Base-by-base conservation (phyloP, 2,329 filamentous ascomycete species). In the Penicillium sp. region DNA sequence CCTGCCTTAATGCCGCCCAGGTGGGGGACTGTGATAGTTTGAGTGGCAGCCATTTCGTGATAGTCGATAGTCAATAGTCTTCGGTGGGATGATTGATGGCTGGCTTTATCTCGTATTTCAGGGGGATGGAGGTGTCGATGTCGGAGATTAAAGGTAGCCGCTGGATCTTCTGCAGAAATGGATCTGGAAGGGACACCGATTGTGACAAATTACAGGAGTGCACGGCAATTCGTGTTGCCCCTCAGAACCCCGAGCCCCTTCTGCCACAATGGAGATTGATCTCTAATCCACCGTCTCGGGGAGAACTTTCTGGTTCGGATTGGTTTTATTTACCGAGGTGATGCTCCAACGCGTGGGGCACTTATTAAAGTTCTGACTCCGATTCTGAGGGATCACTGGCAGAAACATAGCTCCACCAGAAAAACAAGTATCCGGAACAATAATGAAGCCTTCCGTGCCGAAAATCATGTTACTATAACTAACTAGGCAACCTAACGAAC, bases 1-100 rank as follows among this genome's bases (percentile, higher is more conserved):
- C 69, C 69, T 39, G 68, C 75, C n/a, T 69, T 64, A 50, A 73
- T 76, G 59, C 74, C 75, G 29, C 72, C 73, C 3, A 77, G 67
- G 54, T 77, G 75, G 32, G 74, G 69, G 39, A 77, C 73, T 4
- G 63, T 55, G 39, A 76, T 60, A 4, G 66, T 67, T 49, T 62
- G 47, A 11, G 51, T 52, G 18, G 54, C 55, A 10, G 59, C 50
- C 55, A 61, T 61, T 27, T 16, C 9, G 37, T 14, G 29, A 31
- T 3, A 16, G n/a, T 31, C 29, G 29, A 31, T 3, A 16, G n/a
- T 31, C 29, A 31, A 31, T 31, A 31, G 13, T 31, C 6, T 31
- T 31, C n/a, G 29, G 16, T 16, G 29, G 7, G 29, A 16, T 16
- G 29, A 16, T 16, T 9, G n/a, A 31, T 16, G 29, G 3, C n/a